phyloP scores from a whole-genome alignment of 768 basidiomycete genomes.

The Rhizopogon sp. region DNA sequence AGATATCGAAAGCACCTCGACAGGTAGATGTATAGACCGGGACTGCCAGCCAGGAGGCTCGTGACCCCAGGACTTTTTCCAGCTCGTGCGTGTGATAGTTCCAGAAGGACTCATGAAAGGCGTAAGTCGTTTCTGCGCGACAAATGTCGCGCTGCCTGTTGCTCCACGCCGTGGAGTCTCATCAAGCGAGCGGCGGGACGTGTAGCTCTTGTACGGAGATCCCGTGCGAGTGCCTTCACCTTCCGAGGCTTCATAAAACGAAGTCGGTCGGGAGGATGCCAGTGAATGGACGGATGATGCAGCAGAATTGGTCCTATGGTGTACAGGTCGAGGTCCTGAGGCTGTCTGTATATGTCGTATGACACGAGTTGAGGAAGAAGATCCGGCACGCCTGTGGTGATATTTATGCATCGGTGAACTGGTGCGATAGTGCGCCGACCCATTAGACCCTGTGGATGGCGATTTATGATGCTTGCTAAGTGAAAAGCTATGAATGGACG shows the following conservation, averaged over 20 bases:
- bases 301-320: constrained; percentile 70
- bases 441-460: constrained; percentile 72
- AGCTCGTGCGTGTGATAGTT: constrained; percentile 62
- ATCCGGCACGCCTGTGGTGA: constrained; percentile 74
- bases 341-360: constrained; percentile 56
- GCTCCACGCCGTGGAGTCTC: constrained; percentile 36
- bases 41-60: constrained; percentile 85
- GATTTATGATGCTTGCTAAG: constrained; percentile 66
- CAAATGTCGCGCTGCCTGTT: constrained; percentile 53
- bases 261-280: constrained; percentile 71
- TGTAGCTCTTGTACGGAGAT: constrained; percentile 55
- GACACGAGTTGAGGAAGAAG: constrained; percentile 79
- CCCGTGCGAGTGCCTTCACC: constrained; percentile 56
- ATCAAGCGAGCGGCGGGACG: constrained; percentile 45
- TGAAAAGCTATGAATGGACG: constrained; percentile 78
- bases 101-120: constrained; percentile 60
- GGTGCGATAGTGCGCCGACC: constrained; percentile 58
- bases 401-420: constrained; percentile 73
- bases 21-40: constrained; percentile 57
- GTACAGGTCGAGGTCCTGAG: constrained; percentile 38
- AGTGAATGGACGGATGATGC: constrained; percentile 77
- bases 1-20: constrained; percentile 75
- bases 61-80: constrained; percentile 88
- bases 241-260: constrained; percentile 73
- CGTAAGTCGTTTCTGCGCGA: constrained; percentile 78